These are phyloP conservation scores for Fusarium abutilonis DNA, from an alignment of 2,329 filamentous ascomycete genomes.

Conservation along the genomic window DNA sequence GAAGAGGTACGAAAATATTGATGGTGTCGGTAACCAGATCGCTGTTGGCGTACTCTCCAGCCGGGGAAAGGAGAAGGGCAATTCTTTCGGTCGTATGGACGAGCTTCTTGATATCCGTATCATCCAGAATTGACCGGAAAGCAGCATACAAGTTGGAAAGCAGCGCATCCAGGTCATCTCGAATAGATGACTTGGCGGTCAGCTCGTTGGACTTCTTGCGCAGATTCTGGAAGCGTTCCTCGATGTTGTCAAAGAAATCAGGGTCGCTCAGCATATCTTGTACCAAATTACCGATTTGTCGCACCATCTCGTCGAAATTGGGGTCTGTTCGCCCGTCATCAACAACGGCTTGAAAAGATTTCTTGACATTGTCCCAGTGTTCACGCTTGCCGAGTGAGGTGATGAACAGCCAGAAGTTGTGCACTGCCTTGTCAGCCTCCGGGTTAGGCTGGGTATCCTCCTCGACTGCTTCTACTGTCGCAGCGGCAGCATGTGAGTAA, in stretches of 20 bases:
- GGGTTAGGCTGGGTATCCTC: conserved; percentile 78
- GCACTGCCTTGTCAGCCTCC: conserved; percentile 77
- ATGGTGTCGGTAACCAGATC: conserved; percentile 79
- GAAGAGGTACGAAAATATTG: conserved; percentile 81
- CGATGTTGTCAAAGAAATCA: conserved; percentile 81
- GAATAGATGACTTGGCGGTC: conserved; percentile 72
- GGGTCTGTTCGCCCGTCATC: conserved; percentile 80
- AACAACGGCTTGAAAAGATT: conserved; percentile 74
- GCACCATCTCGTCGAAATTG: conserved; percentile 81
- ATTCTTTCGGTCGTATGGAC: conserved; percentile 74
- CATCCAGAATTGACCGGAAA: conserved; percentile 73
- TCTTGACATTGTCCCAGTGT: conserved; percentile 80
- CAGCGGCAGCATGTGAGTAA: conserved; percentile 78
- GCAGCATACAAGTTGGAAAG: conserved; percentile 75
- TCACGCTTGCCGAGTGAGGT: conserved; percentile 79
- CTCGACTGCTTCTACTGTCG: conserved; percentile 72
- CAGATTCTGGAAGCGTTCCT: conserved; percentile 63
- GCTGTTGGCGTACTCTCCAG: conserved; percentile 70
- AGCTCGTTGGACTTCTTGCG: conserved; percentile 69
- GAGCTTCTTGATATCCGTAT: conserved; percentile 77
- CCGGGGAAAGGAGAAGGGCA: conserved; percentile 73
- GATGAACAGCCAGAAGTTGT: conserved; percentile 83
- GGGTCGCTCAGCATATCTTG: conserved; percentile 88
- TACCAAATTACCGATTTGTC: conserved; percentile 76
- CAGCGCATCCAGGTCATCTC: conserved; percentile 77